These are phyloP conservation scores for Mesembryanthemum crystallinum DNA, from an alignment of 148 eudicot genomes.

Conservation along the genomic window DNA sequence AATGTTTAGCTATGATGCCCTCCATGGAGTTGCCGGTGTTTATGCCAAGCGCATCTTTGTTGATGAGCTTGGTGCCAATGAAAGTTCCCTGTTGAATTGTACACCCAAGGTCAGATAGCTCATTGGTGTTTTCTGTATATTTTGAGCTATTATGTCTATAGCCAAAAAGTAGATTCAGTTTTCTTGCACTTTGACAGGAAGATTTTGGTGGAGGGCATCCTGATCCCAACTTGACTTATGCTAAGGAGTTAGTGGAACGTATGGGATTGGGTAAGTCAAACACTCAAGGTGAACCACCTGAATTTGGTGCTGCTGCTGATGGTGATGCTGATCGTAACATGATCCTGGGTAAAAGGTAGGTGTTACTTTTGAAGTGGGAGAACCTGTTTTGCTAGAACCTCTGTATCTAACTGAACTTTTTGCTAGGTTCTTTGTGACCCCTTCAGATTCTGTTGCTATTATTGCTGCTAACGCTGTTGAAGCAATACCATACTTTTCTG, in stretches of 20 bases:
- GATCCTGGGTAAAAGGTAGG: constrained; percentile 90
- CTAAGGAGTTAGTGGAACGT: constrained; percentile 85
- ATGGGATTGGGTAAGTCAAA: constrained; percentile 87
- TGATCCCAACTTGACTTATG: constrained; percentile 97
- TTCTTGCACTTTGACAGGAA: constrained; percentile 45
- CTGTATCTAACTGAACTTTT: constrained; percentile 14
- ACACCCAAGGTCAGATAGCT: constrained; percentile 66
- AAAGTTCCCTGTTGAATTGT: constrained; percentile 76
- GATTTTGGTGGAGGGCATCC: constrained; percentile 99
- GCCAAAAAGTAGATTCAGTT: neutral
- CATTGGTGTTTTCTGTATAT: neutral
- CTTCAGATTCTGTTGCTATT: constrained; percentile 96
- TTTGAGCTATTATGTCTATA: neutral
- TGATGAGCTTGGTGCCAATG: constrained; percentile 84
- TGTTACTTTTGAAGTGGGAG: constrained; percentile 1
- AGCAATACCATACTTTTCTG: constrained; percentile 87
- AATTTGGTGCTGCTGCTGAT: constrained; percentile 98
- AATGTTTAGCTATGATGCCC: constrained; percentile 74
- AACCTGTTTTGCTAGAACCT: constrained; percentile 4
- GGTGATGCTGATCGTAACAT: constrained; percentile 99
- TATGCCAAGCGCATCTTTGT: constrained; percentile 89
- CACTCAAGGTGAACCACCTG: constrained; percentile 67
- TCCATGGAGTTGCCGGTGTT: constrained; percentile 97
- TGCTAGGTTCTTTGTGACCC: constrained; percentile 91
- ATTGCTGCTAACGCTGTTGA: constrained; percentile 96